These are phyloP conservation scores for Skeletonema potamos DNA, from an alignment of 108 stramenopile genomes.

Conservation along the genomic window DNA sequence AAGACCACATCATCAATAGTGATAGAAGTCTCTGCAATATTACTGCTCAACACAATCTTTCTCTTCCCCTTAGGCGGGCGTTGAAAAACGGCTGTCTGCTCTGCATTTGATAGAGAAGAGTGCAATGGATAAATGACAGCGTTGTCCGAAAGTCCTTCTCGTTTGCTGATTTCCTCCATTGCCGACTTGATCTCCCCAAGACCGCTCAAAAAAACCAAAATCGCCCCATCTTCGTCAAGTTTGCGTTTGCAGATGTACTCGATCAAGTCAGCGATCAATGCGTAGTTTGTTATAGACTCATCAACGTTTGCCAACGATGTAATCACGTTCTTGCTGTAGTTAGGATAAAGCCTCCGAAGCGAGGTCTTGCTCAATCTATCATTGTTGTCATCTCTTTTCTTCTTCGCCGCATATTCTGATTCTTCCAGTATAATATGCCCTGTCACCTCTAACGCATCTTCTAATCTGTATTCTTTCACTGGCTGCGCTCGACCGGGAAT, in stretches of 20 bases:
- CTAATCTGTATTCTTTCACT: constrained; percentile 62
- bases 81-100: constrained; percentile 76
- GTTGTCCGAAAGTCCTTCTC: constrained; percentile 46
- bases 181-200: constrained; percentile 80
- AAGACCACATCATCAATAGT: constrained; percentile 75
- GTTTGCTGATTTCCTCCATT: constrained; percentile 68
- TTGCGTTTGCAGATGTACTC: constrained; percentile 53
- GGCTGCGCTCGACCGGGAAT: constrained; percentile 75
- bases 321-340: constrained; percentile 58
- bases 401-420: constrained; percentile 59
- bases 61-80: constrained; percentile 61
- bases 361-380: constrained; percentile 54
- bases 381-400: constrained; percentile 5
- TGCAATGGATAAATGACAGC: constrained; percentile 72
- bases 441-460: constrained; percentile 81
- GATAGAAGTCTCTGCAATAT: constrained; percentile 66
- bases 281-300: constrained; percentile 77
- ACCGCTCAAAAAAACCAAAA: constrained; percentile 72
- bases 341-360: constrained; percentile 58
- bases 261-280: constrained; percentile 58
- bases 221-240: constrained; percentile 69
- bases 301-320: constrained; percentile 72
- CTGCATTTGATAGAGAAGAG: constrained; percentile 62
- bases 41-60: constrained; percentile 88
- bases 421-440: constrained; percentile 50